Percentiles rank a stretch among this genome's conserved stretches.
Evolutionary conservation across 257 asterid species (phyloP).

Genomic region (Scutellaria baicalensis): DNA sequence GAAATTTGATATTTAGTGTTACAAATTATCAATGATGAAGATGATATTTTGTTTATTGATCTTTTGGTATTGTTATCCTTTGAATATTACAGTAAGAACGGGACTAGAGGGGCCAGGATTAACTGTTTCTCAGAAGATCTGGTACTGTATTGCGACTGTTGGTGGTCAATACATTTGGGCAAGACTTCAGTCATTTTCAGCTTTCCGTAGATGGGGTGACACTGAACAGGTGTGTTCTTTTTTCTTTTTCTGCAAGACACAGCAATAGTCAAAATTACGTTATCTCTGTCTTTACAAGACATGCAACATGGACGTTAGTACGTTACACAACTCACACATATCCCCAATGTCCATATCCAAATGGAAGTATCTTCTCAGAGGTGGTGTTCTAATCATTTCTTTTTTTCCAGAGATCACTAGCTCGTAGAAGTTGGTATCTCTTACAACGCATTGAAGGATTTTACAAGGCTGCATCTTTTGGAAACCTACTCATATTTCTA

Average conservation of each 20-base stretch:
- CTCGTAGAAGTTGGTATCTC: constrained; percentile 76
- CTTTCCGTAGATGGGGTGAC: constrained; percentile 97
- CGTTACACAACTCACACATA: background rate
- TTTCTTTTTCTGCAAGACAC: background rate
- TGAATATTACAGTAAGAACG: constrained; percentile 50
- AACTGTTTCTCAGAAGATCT: constrained; percentile 80
- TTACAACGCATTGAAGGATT: constrained; percentile 79
- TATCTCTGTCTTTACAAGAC: background rate
- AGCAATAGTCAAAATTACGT: background rate
- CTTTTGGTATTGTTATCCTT: background rate
- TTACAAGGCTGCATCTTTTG: constrained; percentile 86
- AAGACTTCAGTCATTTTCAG: constrained; percentile 84
- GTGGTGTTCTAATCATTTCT: constrained; percentile 3
- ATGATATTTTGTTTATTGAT: background rate
- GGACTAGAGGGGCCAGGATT: constrained; percentile 88
- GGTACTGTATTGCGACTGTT: constrained; percentile 89
- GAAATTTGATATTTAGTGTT: background rate
- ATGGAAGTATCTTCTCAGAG: background rate
- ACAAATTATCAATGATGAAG: background rate
- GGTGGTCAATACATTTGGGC: constrained; percentile 97
- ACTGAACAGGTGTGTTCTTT: constrained; percentile 65
- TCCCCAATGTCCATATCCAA: background rate
- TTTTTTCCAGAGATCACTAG: constrained; percentile 63
- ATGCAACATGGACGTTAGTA: background rate
- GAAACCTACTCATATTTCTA: constrained; percentile 85